phyloP scores from a whole-genome alignment of 805 yeast species.

The Candida xyloterini region DNA sequence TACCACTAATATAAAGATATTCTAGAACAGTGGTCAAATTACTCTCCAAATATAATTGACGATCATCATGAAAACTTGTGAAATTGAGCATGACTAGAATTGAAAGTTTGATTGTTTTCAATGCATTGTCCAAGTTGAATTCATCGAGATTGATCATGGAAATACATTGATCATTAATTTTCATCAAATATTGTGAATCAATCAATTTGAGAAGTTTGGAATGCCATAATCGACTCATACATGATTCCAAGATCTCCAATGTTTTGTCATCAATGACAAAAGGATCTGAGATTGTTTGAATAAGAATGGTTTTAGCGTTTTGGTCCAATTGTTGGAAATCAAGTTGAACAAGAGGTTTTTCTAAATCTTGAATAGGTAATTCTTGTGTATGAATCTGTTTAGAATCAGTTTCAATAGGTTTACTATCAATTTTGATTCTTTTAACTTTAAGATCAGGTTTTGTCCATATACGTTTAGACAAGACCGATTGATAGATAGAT shows the following conservation, averaged over 20 bases:
- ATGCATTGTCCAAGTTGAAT: conserved; percentile 18
- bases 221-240: conserved; percentile 22
- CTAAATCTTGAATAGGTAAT: not conserved
- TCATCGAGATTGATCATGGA: conserved; percentile 30
- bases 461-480: conserved; percentile 18
- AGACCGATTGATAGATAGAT: conserved; percentile 13
- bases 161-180: conserved; percentile 34
- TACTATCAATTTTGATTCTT: conserved; percentile 21
- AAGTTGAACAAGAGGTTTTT: not conserved
- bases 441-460: conserved; percentile 31
- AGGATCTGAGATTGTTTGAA: conserved; percentile 19
- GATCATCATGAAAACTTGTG: conserved; percentile 40
- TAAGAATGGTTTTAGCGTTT: conserved; percentile 3
- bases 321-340: conserved; percentile 1
- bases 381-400: not conserved
- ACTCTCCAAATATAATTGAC: conserved; percentile 44
- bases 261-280: conserved; percentile 22
- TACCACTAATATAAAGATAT: conserved; percentile 32
- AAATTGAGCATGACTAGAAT: conserved; percentile 40
- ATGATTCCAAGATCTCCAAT: conserved; percentile 22
- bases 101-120: conserved; percentile 33
- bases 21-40: conserved; percentile 40
- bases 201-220: conserved; percentile 13
- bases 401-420: conserved; percentile 7
- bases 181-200: conserved; percentile 28